phyloP scores from a whole-genome alignment of 805 yeast species.

The Lachancea sp. region DNA sequence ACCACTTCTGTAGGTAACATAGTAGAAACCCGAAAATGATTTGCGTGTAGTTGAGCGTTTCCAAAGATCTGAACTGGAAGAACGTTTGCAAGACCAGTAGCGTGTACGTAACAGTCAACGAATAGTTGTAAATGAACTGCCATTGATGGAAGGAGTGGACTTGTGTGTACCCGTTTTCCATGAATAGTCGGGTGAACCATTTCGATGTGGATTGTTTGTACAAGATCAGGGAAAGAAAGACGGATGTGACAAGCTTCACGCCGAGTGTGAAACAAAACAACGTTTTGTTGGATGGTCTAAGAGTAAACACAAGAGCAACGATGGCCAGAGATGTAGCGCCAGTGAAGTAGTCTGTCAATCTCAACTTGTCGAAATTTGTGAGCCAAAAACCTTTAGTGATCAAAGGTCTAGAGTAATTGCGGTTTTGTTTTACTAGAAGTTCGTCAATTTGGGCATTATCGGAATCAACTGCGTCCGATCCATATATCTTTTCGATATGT shows the following conservation, averaged over 20 bases:
- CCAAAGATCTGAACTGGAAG: slow-evolving; percentile 24
- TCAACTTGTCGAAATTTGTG: slow-evolving; percentile 53
- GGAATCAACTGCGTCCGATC: slow-evolving; percentile 37
- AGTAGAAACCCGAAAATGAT: slow-evolving; percentile 54
- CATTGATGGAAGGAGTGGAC: slow-evolving; percentile 65
- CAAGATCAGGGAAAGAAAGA: slow-evolving; percentile 46
- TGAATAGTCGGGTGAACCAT: slow-evolving; percentile 56
- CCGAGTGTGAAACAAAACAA: slow-evolving; percentile 39
- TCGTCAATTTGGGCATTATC: slow-evolving; percentile 32
- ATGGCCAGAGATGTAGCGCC: slow-evolving; percentile 40
- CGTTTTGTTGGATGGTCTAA: slow-evolving; percentile 24
- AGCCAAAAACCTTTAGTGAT: slow-evolving; percentile 41
- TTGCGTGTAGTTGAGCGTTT: slow-evolving; percentile 28
- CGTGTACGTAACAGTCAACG: slow-evolving; percentile 51
- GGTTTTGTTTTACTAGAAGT: slow-evolving; percentile 33
- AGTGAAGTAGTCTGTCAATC: slow-evolving; percentile 58
- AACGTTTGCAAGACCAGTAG: slow-evolving; percentile 39
- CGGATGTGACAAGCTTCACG: slow-evolving; percentile 46
- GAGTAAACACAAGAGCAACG: slow-evolving; percentile 29
- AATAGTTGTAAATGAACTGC: slow-evolving; percentile 55
- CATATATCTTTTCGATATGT: slow-evolving; percentile 76
- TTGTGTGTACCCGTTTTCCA: slow-evolving; percentile 58
- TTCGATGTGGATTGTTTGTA: slow-evolving; percentile 53
- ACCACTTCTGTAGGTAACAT: slow-evolving; percentile 58
- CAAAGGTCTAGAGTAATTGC: slow-evolving; percentile 48